Percentiles rank a stretch among this genome's conserved stretches.
These are phyloP conservation scores for Rutidosis leptorrhynchoides DNA, from an alignment of 129 eudicot genomes.

Conservation along the genomic window DNA sequence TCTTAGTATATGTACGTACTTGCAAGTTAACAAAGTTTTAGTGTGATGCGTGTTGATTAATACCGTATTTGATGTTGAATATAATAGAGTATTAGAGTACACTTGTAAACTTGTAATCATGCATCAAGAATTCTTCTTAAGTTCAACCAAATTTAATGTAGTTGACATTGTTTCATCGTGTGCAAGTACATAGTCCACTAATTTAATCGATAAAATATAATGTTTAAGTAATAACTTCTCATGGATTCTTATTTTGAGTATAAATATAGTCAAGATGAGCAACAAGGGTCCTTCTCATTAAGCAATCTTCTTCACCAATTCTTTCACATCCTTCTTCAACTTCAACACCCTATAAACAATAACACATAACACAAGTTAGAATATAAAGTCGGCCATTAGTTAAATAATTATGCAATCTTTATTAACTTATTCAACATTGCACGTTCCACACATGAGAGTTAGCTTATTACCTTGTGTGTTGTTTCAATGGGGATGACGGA, in stretches of 20 bases:
- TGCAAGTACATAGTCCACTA: no score
- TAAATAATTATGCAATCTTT: background rate
- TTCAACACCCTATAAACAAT: conserved; percentile 29
- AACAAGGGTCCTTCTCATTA: conserved; percentile 55
- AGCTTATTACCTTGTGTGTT: conserved; percentile 27
- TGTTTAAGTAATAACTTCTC: background rate
- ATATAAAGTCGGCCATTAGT: background rate
- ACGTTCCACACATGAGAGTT: background rate
- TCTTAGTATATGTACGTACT: no score
- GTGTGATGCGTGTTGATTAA: background rate
- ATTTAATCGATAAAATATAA: no score
- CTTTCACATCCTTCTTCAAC: conserved; percentile 39
- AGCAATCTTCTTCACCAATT: conserved; percentile 48
- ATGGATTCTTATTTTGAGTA: conserved; percentile 45
- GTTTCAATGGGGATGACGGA: conserved; percentile 15
- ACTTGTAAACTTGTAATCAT: no score
- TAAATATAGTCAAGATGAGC: conserved; percentile 69
- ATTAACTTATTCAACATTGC: background rate
- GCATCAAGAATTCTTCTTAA: background rate
- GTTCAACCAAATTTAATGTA: no score
- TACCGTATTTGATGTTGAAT: background rate
- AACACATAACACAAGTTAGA: background rate
- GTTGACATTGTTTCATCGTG: no score
- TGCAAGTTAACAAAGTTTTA: no score
- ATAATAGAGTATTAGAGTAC: background rate